These are phyloP conservation scores for Elaeagnus macrophylla DNA, from an alignment of 306 rosid species.

Conservation along the genomic window DNA sequence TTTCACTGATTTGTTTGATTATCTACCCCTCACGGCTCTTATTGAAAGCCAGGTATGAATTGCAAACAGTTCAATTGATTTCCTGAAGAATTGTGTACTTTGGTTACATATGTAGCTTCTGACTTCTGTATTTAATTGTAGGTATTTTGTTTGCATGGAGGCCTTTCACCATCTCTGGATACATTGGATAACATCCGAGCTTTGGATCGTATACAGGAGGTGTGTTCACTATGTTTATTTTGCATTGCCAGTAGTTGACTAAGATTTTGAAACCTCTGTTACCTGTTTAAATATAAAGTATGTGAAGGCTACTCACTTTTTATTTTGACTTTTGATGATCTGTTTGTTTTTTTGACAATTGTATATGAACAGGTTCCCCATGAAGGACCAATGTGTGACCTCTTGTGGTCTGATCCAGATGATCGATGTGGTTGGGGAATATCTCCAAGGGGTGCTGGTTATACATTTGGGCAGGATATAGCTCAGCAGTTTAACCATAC, in stretches of 20 bases:
- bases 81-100: not conserved
- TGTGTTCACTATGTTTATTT: conserved; percentile 20
- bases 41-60: conserved; percentile 88
- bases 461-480: conserved; percentile 97
- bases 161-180: conserved; percentile 94
- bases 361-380: conserved; percentile 67
- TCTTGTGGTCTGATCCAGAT: conserved; percentile 98
- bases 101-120: conserved; percentile 19
- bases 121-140: conserved; percentile 24
- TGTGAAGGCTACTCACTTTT: not conserved
- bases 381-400: conserved; percentile 99
- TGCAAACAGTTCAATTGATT: not conserved
- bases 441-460: conserved; percentile 98
- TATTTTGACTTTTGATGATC: not conserved
- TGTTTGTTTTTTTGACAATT: conserved; percentile 3
- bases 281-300: not conserved
- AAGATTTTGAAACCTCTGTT: not conserved
- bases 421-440: conserved; percentile 99
- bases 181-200: conserved; percentile 89
- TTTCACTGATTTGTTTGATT: conserved; percentile 90
- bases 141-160: conserved; percentile 98
- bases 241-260: not conserved
- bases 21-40: conserved; percentile 93
- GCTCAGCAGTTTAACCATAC: conserved; percentile 91
- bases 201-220: conserved; percentile 95